Evolutionary conservation across 495 filamentous ascomycete species (phyloP).

Genomic region (Aspergillus avenaceus): DNA sequence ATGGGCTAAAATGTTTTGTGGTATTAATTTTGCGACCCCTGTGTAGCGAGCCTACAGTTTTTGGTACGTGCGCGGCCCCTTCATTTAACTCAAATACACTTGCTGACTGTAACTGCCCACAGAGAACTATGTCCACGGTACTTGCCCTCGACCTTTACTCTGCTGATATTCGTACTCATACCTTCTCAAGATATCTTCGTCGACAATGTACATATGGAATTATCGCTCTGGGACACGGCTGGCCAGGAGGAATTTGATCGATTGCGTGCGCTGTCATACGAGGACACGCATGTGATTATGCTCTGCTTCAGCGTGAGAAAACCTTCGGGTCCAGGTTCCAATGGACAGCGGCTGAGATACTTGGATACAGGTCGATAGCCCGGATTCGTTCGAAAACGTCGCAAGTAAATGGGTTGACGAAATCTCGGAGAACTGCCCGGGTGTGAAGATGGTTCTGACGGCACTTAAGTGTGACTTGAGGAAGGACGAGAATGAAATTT

Average conservation of each 20-base stretch:
- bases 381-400: slow-evolving; percentile 95
- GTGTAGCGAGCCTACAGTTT: slow-evolving; percentile 85
- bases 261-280: slow-evolving; percentile 90
- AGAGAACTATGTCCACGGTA: slow-evolving; percentile 99
- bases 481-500: slow-evolving; percentile 59
- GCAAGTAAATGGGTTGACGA: slow-evolving; percentile 97
- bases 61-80: slow-evolving; percentile 50
- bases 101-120: slow-evolving; percentile 24
- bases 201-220: slow-evolving; percentile 91
- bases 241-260: slow-evolving; percentile 99
- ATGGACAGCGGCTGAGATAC: slow-evolving; percentile 9
- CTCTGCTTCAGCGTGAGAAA: slow-evolving; percentile 81
- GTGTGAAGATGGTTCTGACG: slow-evolving; percentile 91
- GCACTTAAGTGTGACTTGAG: slow-evolving; percentile 95
- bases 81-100: slow-evolving; percentile 5
- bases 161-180: slow-evolving; percentile 10
- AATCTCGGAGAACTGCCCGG: slow-evolving; percentile 95
- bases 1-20: not conserved
- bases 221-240: slow-evolving; percentile 97
- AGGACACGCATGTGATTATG: slow-evolving; percentile 97
- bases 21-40: slow-evolving; percentile 24
- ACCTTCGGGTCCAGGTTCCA: not conserved
- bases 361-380: slow-evolving; percentile 69
- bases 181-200: slow-evolving; percentile 81
- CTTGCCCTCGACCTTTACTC: slow-evolving; percentile 1